Evolutionary conservation across 208 protist species (phyloP).

Genomic region (Leishmania mexicana): DNA sequence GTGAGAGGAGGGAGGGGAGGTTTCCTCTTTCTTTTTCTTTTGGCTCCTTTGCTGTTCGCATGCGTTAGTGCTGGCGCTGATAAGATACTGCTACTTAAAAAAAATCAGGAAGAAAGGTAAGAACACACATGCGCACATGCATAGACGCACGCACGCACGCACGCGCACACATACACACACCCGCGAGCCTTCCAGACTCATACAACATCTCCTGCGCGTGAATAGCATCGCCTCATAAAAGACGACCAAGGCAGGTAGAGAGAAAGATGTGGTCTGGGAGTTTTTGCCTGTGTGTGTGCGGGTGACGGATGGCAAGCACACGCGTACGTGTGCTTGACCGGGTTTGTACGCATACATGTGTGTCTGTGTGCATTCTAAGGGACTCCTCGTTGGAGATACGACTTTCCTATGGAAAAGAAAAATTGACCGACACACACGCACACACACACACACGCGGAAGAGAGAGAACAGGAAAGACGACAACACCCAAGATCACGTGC

Average conservation of each 20-base stretch:
- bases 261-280: background rate
- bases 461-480: background rate
- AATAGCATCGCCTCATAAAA: background rate
- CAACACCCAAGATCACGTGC: background rate
- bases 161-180: background rate
- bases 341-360: background rate
- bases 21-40: background rate
- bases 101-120: background rate
- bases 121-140: background rate
- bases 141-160: background rate
- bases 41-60: background rate
- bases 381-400: background rate
- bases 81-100: background rate
- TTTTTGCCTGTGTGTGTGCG: background rate
- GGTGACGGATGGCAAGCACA: background rate
- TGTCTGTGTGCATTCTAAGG: constrained; percentile 3
- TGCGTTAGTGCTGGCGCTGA: background rate
- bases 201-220: background rate
- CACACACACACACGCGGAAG: background rate
- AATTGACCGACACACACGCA: background rate
- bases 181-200: background rate
- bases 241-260: background rate
- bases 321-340: background rate
- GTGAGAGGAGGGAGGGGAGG: no score
- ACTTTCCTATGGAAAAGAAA: constrained; percentile 22